These are phyloP conservation scores for Ormosia semicastrata DNA, from an alignment of 306 rosid species.

Conservation along the genomic window DNA sequence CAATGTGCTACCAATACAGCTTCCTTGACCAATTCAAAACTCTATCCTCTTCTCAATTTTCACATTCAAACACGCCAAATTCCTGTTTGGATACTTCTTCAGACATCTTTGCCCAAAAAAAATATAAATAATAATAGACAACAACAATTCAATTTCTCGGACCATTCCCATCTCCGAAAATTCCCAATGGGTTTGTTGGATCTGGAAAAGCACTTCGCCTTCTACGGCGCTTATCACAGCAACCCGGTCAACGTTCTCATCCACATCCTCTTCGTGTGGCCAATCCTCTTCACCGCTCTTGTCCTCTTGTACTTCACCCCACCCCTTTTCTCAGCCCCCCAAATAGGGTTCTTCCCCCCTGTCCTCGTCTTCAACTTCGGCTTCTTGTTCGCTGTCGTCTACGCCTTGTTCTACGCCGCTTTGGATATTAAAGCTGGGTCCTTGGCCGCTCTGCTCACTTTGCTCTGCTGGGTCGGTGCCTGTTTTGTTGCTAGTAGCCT, in stretches of 20 bases:
- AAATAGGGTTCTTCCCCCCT: slow-evolving; percentile 24
- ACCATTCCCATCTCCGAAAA: background rate
- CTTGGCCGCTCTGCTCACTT: slow-evolving; percentile 60
- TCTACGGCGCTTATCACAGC: slow-evolving; percentile 88
- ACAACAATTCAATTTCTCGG: background rate
- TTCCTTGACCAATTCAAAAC: too few species aligned
- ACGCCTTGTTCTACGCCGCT: slow-evolving; percentile 48
- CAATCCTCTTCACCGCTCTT: slow-evolving; percentile 60
- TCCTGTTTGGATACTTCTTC: too few species aligned
- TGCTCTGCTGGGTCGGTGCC: slow-evolving; percentile 63
- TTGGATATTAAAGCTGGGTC: slow-evolving; percentile 77
- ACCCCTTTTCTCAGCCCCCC: slow-evolving; percentile 33
- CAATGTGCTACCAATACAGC: background rate
- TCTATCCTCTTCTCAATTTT: too few species aligned
- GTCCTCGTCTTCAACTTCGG: slow-evolving; percentile 57
- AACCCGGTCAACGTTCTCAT: slow-evolving; percentile 63
- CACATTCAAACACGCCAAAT: too few species aligned
- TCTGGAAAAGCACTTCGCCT: slow-evolving; percentile 83
- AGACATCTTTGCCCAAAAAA: too few species aligned
- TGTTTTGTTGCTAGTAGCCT: slow-evolving; percentile 51
- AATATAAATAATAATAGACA: too few species aligned
- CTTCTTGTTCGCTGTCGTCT: slow-evolving; percentile 52
- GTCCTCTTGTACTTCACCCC: slow-evolving; percentile 67
- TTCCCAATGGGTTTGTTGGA: slow-evolving; percentile 52
- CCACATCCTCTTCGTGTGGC: slow-evolving; percentile 80